Conservation (phyloP, 495 filamentous ascomycete genomes). For the Trichoderma reesei region DNA sequence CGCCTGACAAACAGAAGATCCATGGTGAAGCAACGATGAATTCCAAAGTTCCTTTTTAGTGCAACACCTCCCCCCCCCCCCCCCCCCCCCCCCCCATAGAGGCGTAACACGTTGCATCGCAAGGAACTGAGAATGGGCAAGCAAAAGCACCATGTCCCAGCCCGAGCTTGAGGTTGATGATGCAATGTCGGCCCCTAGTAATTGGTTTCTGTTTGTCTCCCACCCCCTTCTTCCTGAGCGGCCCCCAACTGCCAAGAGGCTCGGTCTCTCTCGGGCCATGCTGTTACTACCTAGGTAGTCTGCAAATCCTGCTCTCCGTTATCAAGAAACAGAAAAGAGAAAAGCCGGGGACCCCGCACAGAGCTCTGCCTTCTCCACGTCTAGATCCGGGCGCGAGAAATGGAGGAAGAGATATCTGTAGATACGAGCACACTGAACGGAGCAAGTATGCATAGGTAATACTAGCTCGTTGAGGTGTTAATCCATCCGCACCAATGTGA, state of each 20-base stretch:
- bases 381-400: background rate
- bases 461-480: no score
- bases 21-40: no score
- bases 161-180: background rate
- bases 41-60: background rate
- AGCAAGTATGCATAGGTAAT: background rate
- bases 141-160: background rate
- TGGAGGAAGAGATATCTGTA: background rate
- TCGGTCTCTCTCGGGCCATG: no score
- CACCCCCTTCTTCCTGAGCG: background rate
- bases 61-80: background rate
- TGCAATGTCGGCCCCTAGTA: background rate
- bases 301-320: background rate
- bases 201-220: background rate
- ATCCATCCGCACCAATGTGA: background rate
- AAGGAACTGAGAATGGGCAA: background rate
- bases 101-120: conserved; percentile 8
- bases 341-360: background rate
- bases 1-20: no score
- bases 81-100: background rate
- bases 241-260: no score
- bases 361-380: background rate
- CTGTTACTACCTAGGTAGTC: no score
- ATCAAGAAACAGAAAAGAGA: background rate
- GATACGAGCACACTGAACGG: background rate